Evolutionary conservation across 2,329 filamentous ascomycete species (phyloP).

Genomic region (Orbilia oligospora): DNA sequence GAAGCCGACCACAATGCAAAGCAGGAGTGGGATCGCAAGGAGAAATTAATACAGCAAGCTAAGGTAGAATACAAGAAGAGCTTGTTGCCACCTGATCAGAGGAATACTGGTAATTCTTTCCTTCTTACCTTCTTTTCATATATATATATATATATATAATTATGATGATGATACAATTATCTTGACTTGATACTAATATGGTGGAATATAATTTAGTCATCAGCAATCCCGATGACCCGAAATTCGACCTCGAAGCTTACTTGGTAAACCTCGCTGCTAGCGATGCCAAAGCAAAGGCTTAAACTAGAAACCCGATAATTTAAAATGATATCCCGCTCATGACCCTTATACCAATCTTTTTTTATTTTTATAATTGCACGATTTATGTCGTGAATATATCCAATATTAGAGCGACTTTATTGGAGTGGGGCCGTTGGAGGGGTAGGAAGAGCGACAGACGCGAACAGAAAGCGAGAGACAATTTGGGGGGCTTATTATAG

Average conservation of each 20-base stretch:
- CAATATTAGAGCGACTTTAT: constrained; percentile 2
- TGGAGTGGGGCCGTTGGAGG: background rate
- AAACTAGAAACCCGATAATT: background rate
- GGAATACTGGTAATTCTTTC: constrained; percentile 63
- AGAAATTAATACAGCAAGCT: constrained; percentile 90
- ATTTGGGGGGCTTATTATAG: background rate
- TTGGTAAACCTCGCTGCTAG: constrained; percentile 73
- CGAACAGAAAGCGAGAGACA: background rate
- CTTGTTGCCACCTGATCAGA: constrained; percentile 71
- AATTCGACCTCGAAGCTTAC: constrained; percentile 93
- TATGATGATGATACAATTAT: too few relatives aligned
- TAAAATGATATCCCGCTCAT: constrained; percentile 8
- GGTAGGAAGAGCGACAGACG: background rate
- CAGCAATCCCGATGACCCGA: constrained; percentile 84
- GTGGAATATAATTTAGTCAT: constrained; percentile 71
- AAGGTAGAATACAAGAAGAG: constrained; percentile 91
- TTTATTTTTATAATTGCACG: constrained; percentile 10
- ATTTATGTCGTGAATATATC: constrained; percentile 11
- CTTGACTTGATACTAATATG: background rate
- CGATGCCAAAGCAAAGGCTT: constrained; percentile 50
- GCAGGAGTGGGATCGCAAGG: constrained; percentile 90
- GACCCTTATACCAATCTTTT: background rate
- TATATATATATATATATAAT: too few relatives aligned
- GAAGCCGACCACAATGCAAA: constrained; percentile 80
- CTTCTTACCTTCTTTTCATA: constrained; percentile 17